phyloP scores from a whole-genome alignment of 768 basidiomycete species.

The Fistulinella prunicolor region DNA sequence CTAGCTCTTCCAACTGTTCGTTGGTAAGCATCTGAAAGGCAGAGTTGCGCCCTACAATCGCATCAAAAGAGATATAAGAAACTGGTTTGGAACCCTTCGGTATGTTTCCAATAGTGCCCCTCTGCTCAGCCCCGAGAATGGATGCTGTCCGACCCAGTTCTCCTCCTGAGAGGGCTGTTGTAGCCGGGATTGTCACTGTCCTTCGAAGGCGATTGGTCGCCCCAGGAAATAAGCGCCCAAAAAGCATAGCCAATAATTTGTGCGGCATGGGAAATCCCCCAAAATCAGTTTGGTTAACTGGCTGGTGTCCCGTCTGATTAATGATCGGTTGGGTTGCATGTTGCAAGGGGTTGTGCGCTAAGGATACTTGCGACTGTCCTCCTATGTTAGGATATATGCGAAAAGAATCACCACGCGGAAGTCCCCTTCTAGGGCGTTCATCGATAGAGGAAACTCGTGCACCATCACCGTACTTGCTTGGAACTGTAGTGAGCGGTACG shows the following conservation, averaged over 20 bases:
- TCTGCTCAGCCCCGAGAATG: slow-evolving; percentile 9
- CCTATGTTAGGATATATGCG: slow-evolving; percentile 15
- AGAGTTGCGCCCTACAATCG: slow-evolving; percentile 81
- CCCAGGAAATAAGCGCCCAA: slow-evolving; percentile 62
- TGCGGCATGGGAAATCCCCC: slow-evolving; percentile 78
- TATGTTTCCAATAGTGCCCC: slow-evolving; percentile 14
- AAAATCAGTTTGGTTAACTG: slow-evolving; percentile 49
- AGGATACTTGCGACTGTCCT: slow-evolving; percentile 13
- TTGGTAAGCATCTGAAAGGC: slow-evolving; percentile 63
- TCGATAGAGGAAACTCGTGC: background rate
- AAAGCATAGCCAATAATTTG: slow-evolving; percentile 46
- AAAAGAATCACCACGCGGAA: slow-evolving; percentile 10
- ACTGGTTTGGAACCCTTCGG: slow-evolving; percentile 50
- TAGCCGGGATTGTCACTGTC: slow-evolving; percentile 74
- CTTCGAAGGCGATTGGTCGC: slow-evolving; percentile 55
- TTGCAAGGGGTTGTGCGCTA: slow-evolving; percentile 15
- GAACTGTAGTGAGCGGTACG: slow-evolving; percentile 24
- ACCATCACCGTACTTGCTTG: slow-evolving; percentile 25
- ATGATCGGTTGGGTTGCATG: slow-evolving; percentile 10
- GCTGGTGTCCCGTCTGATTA: slow-evolving; percentile 14
- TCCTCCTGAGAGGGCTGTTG: slow-evolving; percentile 49
- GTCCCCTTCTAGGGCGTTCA: slow-evolving; percentile 8
- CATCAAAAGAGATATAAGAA: slow-evolving; percentile 84
- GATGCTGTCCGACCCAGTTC: slow-evolving; percentile 28
- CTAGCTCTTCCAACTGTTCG: slow-evolving; percentile 87